phyloP scores from a whole-genome alignment of 768 basidiomycete species.

The Cystobasidium onofrii region DNA sequence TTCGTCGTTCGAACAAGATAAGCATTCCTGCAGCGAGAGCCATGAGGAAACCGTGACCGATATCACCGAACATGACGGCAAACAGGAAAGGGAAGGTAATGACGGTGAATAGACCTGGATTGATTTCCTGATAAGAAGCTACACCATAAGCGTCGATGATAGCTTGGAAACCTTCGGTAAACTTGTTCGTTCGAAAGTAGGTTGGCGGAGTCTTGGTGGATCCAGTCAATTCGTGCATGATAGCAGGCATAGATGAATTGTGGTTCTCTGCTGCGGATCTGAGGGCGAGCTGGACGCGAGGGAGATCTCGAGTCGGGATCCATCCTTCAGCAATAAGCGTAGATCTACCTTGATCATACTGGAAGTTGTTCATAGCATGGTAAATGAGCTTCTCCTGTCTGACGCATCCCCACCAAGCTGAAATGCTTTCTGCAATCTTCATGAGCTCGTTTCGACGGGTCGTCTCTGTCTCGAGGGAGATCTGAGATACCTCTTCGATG shows the following conservation, averaged over 20 bases:
- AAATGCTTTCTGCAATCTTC: conserved; percentile 72
- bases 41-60: conserved; percentile 86
- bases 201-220: conserved; percentile 81
- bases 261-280: conserved; percentile 67
- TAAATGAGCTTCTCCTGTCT: conserved; percentile 92
- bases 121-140: conserved; percentile 89
- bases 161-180: conserved; percentile 91
- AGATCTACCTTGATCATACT: conserved; percentile 85
- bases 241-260: conserved; percentile 82
- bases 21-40: conserved; percentile 67
- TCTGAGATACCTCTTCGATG: conserved; percentile 80
- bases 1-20: conserved; percentile 74
- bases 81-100: conserved; percentile 76
- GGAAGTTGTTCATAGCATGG: conserved; percentile 88
- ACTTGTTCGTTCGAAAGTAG: conserved; percentile 86
- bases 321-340: conserved; percentile 95
- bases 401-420: conserved; percentile 88
- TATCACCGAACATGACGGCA: conserved; percentile 99
- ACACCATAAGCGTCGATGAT: conserved; percentile 98
- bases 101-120: conserved; percentile 78
- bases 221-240: conserved; percentile 66
- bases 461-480: conserved; percentile 77
- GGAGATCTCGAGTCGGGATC: conserved; percentile 89
- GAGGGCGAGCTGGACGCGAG: conserved; percentile 73
- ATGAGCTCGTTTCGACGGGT: conserved; percentile 74